Conservation (phyloP, 176 grass and related monocot genomes). For the Themeda triandra region DNA sequence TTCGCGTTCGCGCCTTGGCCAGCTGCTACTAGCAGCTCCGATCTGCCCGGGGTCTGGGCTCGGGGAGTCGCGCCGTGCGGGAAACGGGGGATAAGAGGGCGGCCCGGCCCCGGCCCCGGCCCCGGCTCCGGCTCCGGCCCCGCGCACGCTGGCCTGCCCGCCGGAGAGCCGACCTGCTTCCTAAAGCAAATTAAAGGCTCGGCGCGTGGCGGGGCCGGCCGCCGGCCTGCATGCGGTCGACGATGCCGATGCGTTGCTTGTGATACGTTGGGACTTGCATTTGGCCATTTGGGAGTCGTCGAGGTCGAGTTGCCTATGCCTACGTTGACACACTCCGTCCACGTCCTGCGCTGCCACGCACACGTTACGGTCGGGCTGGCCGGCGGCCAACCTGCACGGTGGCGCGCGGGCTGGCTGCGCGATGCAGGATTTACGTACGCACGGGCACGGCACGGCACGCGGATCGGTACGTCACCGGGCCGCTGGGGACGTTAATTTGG, state of each 20-base stretch:
- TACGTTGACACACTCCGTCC: no score
- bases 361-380: no score
- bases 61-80: slow-evolving; percentile 28
- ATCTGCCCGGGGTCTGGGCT: not conserved
- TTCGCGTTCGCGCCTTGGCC: no score
- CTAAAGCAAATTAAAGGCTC: slow-evolving; percentile 28
- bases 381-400: no score
- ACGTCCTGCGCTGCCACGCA: no score
- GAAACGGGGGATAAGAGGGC: not conserved
- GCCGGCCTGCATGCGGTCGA: not conserved
- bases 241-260: no score
- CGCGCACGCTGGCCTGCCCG: slow-evolving; percentile 31
- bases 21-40: no score
- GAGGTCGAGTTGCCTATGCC: no score
- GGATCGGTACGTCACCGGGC: not conserved
- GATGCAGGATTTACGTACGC: not conserved
- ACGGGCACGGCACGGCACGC: no score
- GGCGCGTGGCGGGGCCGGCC: slow-evolving; percentile 16
- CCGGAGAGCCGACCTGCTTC: slow-evolving; percentile 15
- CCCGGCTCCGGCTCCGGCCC: not conserved
- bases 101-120: not conserved
- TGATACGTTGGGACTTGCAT: no score
- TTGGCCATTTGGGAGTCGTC: no score
- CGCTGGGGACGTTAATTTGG: not conserved
- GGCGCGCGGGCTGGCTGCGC: no score